A percentile compares a stretch with the other conserved stretches of the same genome.
Conservation (phyloP, 805 yeast species). For the Yamadazyma ubonensis region DNA sequence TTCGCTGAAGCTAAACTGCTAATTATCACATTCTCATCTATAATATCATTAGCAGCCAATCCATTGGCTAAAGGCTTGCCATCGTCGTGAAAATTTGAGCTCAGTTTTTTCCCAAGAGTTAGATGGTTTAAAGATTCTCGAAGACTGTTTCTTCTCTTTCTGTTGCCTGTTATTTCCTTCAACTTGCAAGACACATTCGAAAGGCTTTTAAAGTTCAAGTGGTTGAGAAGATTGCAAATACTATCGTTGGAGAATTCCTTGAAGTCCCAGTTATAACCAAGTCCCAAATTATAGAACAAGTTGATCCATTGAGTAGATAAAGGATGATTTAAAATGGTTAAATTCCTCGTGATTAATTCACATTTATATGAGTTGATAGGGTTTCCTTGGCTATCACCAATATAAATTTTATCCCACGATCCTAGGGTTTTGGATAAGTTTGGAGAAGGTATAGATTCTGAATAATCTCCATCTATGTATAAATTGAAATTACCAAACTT, state of each 20-base stretch:
- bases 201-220: slow-evolving; percentile 38
- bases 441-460: slow-evolving; percentile 42
- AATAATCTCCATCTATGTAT: slow-evolving; percentile 50
- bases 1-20: slow-evolving; percentile 11
- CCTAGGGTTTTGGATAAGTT: slow-evolving; percentile 25
- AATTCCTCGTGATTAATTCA: slow-evolving; percentile 35
- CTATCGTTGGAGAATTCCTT: slow-evolving; percentile 34
- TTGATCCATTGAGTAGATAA: slow-evolving; percentile 52
- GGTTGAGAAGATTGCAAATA: slow-evolving; percentile 39
- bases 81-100: background rate
- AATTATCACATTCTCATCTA: slow-evolving; percentile 18
- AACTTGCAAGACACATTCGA: slow-evolving; percentile 34
- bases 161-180: slow-evolving; percentile 23
- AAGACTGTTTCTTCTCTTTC: slow-evolving; percentile 13
- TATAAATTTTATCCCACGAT: slow-evolving; percentile 36
- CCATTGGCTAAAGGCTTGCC: slow-evolving; percentile 11
- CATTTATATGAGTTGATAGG: slow-evolving; percentile 12
- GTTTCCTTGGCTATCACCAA: slow-evolving; percentile 26
- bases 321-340: slow-evolving; percentile 37
- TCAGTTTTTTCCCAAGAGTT: background rate
- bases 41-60: slow-evolving; percentile 7
- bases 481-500: slow-evolving; percentile 39
- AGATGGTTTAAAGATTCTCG: slow-evolving; percentile 9
- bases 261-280: slow-evolving; percentile 50
- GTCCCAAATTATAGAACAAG: slow-evolving; percentile 43